Evolutionary conservation across 306 rosid species (phyloP), one percentile per base, ranked within the genome.

Genomic region (Malus sieversii): DNA sequence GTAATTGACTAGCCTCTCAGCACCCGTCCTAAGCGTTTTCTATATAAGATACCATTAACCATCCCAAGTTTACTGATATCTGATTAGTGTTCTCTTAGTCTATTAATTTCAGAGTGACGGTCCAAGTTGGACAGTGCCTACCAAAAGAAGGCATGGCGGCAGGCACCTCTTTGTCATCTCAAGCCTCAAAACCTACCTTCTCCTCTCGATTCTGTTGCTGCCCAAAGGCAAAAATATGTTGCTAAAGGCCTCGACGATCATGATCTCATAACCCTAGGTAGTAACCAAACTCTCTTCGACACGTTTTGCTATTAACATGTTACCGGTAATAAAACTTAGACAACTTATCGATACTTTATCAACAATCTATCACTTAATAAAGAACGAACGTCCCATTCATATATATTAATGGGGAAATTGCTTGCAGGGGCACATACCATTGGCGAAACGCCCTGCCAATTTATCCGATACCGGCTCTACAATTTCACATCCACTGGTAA

Each of bases 71-170:
- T 51, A 15, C 3, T 18, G 16, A 3, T 74, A 2, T 33, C 18
- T 58, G 13, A 45, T 8, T 35, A 4, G 4, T 6, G 13, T 20
- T 20, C 7, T 51, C 20, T 23, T 12, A 10, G 18, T 52, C 8
- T 14, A 66, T 19, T 1, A 19, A n/a, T 20, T 23, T 83, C 78
- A 91, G 88, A 91, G 87, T 76, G 77, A 78, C 9, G 93, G 93
- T 10, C 97, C 97, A 81, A 92, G 89, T 68, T 92, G 97, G 96
- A 10, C 75, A 29, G 91, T 88, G 20, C 89, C 88, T 2, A 85
- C 91, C 0, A 90, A 92, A 45, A 86, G 97, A 85, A 90, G 83
- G 77, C 92, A 93, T 75, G 98, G 98, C 14, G 25, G 25, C 66
- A 72, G 25, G 25, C 66, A 72, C 71, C 38, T 93, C 97, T 30